These are phyloP conservation scores for Chaetomium fimeti DNA, from an alignment of 495 filamentous ascomycete genomes.

Conservation along the genomic window DNA sequence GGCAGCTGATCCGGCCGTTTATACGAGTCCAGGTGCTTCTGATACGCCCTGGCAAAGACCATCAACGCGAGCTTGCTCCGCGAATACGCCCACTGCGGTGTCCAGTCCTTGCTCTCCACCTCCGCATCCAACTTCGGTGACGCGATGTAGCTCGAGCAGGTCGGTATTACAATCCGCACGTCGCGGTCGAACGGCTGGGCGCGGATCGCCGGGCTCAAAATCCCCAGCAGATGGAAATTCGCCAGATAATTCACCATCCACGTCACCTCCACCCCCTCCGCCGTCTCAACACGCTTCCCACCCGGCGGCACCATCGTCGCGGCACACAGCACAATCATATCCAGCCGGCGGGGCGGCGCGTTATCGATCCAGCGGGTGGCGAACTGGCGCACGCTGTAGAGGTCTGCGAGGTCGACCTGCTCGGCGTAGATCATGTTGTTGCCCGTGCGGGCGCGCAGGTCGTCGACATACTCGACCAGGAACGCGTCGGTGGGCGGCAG, in stretches of 20 bases:
- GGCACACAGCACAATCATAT: conserved; percentile 88
- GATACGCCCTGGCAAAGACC: conserved; percentile 81
- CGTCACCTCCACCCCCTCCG: conserved; percentile 79
- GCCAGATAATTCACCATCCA: conserved; percentile 95
- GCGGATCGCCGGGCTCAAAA: conserved; percentile 80
- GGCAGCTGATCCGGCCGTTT: conserved; percentile 77
- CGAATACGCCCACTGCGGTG: conserved; percentile 62
- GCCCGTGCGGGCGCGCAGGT: conserved; percentile 72
- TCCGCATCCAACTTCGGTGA: conserved; percentile 57
- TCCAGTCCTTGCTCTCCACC: conserved; percentile 46
- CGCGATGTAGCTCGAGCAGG: conserved; percentile 80
- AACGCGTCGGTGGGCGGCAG: conserved; percentile 79
- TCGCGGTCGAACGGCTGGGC: conserved; percentile 92
- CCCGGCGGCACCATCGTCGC: conserved; percentile 68
- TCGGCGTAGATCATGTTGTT: conserved; percentile 95
- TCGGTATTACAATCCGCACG: conserved; percentile 80
- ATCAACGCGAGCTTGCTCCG: conserved; percentile 87
- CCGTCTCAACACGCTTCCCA: conserved; percentile 52
- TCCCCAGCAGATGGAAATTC: conserved; percentile 91
- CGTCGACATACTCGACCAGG: conserved; percentile 86
- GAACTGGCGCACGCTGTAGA: conserved; percentile 86
- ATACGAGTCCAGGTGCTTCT: conserved; percentile 81
- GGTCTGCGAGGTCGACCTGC: conserved; percentile 81
- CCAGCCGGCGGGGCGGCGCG: conserved; percentile 81
- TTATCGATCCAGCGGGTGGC: conserved; percentile 99